phyloP scores from a whole-genome alignment of 176 grass and related monocot species.

The Ampelocalamus luodianensis region DNA sequence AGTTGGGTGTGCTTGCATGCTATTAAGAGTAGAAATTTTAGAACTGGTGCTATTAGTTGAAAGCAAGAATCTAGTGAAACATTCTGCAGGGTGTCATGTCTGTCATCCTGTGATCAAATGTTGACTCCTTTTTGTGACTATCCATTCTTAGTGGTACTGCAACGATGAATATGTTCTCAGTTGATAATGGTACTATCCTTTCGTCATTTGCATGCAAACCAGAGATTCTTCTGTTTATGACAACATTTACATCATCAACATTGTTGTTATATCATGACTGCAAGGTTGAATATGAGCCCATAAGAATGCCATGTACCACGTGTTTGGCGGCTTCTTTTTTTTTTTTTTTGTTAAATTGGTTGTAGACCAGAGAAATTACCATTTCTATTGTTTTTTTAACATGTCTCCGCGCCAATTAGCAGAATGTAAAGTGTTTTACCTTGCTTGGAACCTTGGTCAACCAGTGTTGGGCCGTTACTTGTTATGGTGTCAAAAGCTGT shows the following conservation, averaged over 20 bases:
- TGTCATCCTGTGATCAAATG: not conserved
- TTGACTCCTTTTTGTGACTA: not conserved
- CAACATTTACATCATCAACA: not conserved
- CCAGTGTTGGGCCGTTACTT: not conserved
- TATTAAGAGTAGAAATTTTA: not conserved
- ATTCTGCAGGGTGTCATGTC: not conserved
- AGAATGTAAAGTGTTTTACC: not conserved
- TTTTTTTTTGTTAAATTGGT: not conserved
- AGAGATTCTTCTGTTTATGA: not conserved
- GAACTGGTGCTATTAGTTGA: not conserved
- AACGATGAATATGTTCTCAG: conserved; percentile 16
- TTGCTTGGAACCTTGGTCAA: conserved; percentile 21
- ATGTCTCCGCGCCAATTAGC: not conserved
- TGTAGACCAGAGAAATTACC: not conserved
- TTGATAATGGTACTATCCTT: not conserved
- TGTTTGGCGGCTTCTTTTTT: conserved; percentile 31
- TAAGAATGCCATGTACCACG: not conserved
- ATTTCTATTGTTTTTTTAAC: not conserved
- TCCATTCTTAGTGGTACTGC: not conserved
- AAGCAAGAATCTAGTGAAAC: not conserved
- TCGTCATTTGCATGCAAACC: conserved; percentile 35
- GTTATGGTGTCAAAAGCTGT: not conserved
- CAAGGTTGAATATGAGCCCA: conserved; percentile 3
- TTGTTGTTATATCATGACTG: not conserved
- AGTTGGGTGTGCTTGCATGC: not conserved